These are phyloP conservation scores for Pseudocercospora vitis DNA, from an alignment of 2,329 filamentous ascomycete species.

Conservation along the genomic window DNA sequence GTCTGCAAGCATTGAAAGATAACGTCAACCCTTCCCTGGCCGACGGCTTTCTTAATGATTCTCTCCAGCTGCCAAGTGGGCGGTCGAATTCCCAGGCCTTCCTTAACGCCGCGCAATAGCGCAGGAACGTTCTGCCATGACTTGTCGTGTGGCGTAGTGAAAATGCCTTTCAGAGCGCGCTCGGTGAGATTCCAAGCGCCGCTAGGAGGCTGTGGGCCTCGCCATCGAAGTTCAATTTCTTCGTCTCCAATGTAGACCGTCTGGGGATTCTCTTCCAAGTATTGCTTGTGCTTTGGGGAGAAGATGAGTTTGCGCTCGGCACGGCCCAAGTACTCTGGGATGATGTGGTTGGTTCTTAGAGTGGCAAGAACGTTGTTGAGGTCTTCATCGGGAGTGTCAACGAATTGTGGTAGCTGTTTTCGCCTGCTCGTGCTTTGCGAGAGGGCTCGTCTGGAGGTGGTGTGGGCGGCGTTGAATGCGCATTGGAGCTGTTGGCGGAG, in stretches of 20 bases:
- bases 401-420: conserved; percentile 43
- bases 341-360: conserved; percentile 47
- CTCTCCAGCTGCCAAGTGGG: conserved; percentile 33
- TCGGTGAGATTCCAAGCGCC: conserved; percentile 33
- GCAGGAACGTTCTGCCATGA: conserved; percentile 39
- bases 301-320: conserved; percentile 47
- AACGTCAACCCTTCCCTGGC: conserved; percentile 33
- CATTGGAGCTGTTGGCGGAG: too few species aligned
- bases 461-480: conserved; percentile 24
- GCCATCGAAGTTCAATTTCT: conserved; percentile 40
- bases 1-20: conserved; percentile 38
- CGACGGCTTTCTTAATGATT: conserved; percentile 37
- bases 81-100: conserved; percentile 23
- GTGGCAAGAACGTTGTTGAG: conserved; percentile 43
- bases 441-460: conserved; percentile 28
- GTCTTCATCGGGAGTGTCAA: conserved; percentile 42
- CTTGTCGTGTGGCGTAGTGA: conserved; percentile 17
- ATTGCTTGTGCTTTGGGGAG: conserved; percentile 41
- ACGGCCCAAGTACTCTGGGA: conserved; percentile 46
- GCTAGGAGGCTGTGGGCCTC: conserved; percentile 33
- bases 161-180: conserved; percentile 36
- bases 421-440: conserved; percentile 23
- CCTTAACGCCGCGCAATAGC: conserved; percentile 37
- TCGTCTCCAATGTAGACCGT: conserved; percentile 45
- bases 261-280: conserved; percentile 46